Evolutionary conservation across 306 rosid species (phyloP).

Genomic region (Astragalus membranaceus): DNA sequence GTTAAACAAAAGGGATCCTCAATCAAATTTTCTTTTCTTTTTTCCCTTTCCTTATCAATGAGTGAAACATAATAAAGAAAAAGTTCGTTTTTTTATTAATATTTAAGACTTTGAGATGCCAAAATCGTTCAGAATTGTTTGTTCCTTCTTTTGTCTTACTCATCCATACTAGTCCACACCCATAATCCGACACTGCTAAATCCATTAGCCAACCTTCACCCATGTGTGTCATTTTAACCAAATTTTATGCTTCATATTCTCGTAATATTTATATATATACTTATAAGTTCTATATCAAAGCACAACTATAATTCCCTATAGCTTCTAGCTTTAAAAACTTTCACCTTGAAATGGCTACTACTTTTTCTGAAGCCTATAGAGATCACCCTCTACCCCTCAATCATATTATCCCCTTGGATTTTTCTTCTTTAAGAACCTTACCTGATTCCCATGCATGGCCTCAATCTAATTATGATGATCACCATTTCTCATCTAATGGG

Average conservation of each 20-base stretch:
- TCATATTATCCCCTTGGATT: conserved; percentile 58
- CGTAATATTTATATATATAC: background rate
- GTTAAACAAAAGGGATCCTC: conserved; percentile 12
- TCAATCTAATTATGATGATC: background rate
- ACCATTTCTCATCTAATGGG: background rate
- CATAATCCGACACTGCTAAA: conserved; percentile 37
- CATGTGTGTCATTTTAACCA: conserved; percentile 32
- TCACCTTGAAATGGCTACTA: conserved; percentile 38
- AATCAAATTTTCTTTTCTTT: conserved; percentile 14
- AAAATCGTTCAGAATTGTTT: conserved; percentile 27
- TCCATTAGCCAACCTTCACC: conserved; percentile 55
- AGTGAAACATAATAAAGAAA: conserved; percentile 19
- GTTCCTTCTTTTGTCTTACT: conserved; percentile 45
- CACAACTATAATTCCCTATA: background rate
- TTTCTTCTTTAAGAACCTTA: conserved; percentile 30
- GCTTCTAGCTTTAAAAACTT: background rate
- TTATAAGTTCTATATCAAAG: background rate
- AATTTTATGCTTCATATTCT: conserved; percentile 3
- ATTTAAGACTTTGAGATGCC: conserved; percentile 26
- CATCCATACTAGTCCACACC: conserved; percentile 27
- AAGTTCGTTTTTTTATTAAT: background rate
- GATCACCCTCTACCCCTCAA: conserved; percentile 33
- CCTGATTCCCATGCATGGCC: conserved; percentile 80
- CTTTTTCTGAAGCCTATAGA: conserved; percentile 38
- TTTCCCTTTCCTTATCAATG: conserved; percentile 8